phyloP scores from a whole-genome alignment of 129 eudicot genomes.

The Rutidosis leptorrhynchoides region DNA sequence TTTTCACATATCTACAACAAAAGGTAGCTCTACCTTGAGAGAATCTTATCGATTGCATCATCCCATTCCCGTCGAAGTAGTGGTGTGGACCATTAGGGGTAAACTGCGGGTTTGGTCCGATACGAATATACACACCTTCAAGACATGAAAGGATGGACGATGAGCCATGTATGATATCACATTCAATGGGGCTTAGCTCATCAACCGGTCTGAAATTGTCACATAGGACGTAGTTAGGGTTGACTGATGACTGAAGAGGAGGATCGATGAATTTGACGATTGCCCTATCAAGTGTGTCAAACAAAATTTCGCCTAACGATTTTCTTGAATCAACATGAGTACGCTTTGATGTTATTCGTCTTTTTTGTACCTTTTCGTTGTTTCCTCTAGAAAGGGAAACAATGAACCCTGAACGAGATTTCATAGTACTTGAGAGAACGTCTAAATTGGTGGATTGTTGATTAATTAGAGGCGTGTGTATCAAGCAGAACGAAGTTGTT shows the following conservation, averaged over 20 bases:
- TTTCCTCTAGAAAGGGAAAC: too few species aligned
- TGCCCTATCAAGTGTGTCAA: constrained; percentile 1
- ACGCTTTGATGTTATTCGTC: too few species aligned
- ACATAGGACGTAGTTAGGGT: constrained; percentile 1
- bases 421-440: too few species aligned
- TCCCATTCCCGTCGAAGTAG: constrained; percentile 60
- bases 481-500: too few species aligned
- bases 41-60: constrained; percentile 50
- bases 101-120: constrained; percentile 65
- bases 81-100: constrained; percentile 62
- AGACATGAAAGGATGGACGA: background rate
- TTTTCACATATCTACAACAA: constrained; percentile 49
- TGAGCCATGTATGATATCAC: constrained; percentile 9
- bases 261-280: constrained; percentile 21
- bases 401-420: too few species aligned
- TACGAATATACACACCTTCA: constrained; percentile 58
- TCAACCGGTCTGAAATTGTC: constrained; percentile 15
- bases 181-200: constrained; percentile 13
- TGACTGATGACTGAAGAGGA: constrained; percentile 6
- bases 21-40: constrained; percentile 43
- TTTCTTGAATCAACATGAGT: background rate
- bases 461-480: too few species aligned
- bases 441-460: too few species aligned
- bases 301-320: background rate
- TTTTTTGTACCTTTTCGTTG: too few species aligned